These are phyloP conservation scores for Ceratobasidium sp. DNA, from an alignment of 1,284 basidiomycete species.

Conservation along the genomic window DNA sequence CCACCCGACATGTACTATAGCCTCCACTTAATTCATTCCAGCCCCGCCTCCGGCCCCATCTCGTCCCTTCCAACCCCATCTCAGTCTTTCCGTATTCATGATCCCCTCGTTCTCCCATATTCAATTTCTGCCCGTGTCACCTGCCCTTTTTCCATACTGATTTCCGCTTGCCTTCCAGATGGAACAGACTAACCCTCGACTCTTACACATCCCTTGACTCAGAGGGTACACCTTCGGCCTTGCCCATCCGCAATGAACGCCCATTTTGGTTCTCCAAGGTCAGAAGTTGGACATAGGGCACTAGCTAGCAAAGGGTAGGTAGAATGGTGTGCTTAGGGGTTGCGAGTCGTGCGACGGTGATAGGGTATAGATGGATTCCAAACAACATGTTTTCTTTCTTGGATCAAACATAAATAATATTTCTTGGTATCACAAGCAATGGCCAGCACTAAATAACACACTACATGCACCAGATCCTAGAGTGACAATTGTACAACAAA, in stretches of 20 bases:
- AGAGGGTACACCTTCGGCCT: constrained; percentile 40
- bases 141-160: too few species aligned
- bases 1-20: neutral
- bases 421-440: constrained; percentile 11
- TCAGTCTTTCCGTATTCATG: neutral
- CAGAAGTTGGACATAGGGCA: constrained; percentile 45
- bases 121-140: neutral
- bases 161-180: constrained; percentile 1
- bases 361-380: neutral
- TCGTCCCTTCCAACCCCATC: neutral
- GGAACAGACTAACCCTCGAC: constrained; percentile 30
- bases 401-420: constrained; percentile 24
- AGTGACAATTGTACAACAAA: constrained; percentile 6
- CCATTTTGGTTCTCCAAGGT: constrained; percentile 95
- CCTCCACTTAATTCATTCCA: neutral
- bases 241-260: constrained; percentile 82
- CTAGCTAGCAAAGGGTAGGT: neutral
- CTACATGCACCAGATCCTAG: neutral
- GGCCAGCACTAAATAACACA: constrained; percentile 3
- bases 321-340: neutral
- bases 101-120: neutral
- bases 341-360: neutral
- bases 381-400: neutral
- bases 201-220: constrained; percentile 27
- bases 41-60: neutral